These are phyloP conservation scores for Candida tetrigidarum DNA, from an alignment of 1,139 yeast genomes.

Conservation along the genomic window DNA sequence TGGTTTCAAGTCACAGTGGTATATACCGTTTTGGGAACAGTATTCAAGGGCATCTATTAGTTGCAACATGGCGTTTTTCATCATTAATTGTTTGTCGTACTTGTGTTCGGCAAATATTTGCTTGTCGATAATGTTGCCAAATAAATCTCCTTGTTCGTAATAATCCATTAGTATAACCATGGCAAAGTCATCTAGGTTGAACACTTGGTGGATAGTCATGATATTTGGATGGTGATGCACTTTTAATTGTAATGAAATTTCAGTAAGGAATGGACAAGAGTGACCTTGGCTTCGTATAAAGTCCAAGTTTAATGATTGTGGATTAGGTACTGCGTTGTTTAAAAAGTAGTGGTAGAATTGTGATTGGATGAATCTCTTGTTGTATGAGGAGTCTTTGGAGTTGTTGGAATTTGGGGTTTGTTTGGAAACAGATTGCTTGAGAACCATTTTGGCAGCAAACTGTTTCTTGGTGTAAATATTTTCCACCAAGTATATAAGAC, in stretches of 20 bases:
- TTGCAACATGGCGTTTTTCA: conserved; percentile 77
- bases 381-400: conserved; percentile 28
- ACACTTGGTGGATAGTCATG: conserved; percentile 74
- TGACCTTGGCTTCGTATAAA: conserved; percentile 45
- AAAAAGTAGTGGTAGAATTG: conserved; percentile 35
- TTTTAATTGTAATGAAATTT: conserved; percentile 70
- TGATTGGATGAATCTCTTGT: conserved; percentile 37
- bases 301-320: conserved; percentile 43
- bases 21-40: conserved; percentile 69
- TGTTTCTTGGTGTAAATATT: conserved; percentile 53
- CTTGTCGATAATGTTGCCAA: conserved; percentile 75
- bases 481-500: conserved; percentile 75
- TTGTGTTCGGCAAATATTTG: conserved; percentile 54
- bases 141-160: conserved; percentile 81
- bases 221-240: conserved; percentile 82
- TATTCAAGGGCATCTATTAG: conserved; percentile 71
- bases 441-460: conserved; percentile 76
- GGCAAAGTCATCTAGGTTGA: conserved; percentile 55
- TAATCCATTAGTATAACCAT: conserved; percentile 78
- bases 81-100: conserved; percentile 38
- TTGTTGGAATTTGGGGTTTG: conserved; percentile 9
- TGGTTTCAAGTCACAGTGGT: conserved; percentile 91
- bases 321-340: conserved; percentile 19
- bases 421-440: conserved; percentile 44
- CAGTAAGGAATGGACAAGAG: conserved; percentile 57